phyloP scores from a whole-genome alignment of 495 filamentous ascomycete genomes.

The Friedmanniomyces endolithicus region DNA sequence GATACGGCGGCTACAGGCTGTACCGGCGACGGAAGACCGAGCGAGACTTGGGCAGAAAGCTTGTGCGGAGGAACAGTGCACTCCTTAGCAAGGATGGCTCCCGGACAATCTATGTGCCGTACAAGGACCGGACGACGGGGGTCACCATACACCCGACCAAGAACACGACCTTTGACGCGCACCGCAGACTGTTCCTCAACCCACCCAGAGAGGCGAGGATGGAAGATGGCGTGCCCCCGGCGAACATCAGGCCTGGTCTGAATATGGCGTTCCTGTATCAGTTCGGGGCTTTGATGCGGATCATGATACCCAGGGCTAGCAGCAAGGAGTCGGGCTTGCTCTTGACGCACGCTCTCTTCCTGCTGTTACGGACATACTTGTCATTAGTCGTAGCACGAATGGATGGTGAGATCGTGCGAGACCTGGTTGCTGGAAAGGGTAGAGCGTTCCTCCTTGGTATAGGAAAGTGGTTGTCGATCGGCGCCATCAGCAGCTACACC shows the following conservation, averaged over 20 bases:
- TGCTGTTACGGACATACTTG: constrained; percentile 86
- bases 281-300: constrained; percentile 85
- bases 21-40: constrained; percentile 59
- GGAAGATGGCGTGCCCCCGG: constrained; percentile 54
- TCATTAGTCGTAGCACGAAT: constrained; percentile 84
- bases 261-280: constrained; percentile 98
- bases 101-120: constrained; percentile 86
- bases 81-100: constrained; percentile 87
- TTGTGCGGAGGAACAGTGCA: constrained; percentile 85
- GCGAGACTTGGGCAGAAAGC: constrained; percentile 59
- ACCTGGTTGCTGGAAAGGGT: constrained; percentile 88
- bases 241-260: constrained; percentile 82
- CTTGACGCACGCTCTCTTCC: constrained; percentile 72
- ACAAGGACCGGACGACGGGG: constrained; percentile 70
- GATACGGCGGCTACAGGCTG: constrained; percentile 63
- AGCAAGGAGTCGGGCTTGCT: constrained; percentile 90
- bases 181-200: constrained; percentile 83
- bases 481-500: constrained; percentile 71
- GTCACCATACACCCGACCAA: constrained; percentile 91
- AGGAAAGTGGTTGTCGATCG: constrained; percentile 66
- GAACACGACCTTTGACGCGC: constrained; percentile 86
- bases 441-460: constrained; percentile 80
- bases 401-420: constrained; percentile 92
- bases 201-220: constrained; percentile 67
- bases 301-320: constrained; percentile 91